Percentiles rank a stretch among this genome's conserved stretches.
Conservation (phyloP, 140 eudicot genomes). For the Anethum foeniculum region DNA sequence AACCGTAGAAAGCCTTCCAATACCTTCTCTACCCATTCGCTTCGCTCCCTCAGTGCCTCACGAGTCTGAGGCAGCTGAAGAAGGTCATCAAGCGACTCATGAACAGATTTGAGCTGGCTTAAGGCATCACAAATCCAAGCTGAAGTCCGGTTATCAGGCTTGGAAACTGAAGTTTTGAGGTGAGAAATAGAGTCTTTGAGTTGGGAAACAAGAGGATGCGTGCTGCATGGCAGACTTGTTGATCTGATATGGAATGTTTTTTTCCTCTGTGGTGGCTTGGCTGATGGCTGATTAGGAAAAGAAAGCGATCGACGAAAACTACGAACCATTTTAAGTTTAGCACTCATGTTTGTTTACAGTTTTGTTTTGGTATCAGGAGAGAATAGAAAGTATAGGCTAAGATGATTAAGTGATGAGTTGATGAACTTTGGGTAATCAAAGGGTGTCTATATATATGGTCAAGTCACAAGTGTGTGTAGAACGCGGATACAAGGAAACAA, state of each 20-base stretch:
- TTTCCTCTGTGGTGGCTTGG: slow-evolving; percentile 12
- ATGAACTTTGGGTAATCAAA: background rate
- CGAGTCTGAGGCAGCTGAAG: slow-evolving; percentile 63
- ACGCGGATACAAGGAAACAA: background rate
- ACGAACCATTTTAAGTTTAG: slow-evolving; percentile 73
- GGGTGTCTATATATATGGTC: background rate
- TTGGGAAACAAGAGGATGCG: slow-evolving; percentile 64
- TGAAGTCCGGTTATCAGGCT: slow-evolving; percentile 26
- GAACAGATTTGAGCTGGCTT: slow-evolving; percentile 35
- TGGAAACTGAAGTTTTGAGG: slow-evolving; percentile 37
- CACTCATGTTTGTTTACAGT: slow-evolving; percentile 30
- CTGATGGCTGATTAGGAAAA: slow-evolving; percentile 11
- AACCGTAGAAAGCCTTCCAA: slow-evolving; percentile 63
- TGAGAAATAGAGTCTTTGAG: slow-evolving; percentile 49
- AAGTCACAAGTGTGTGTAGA: background rate
- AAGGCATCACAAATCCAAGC: slow-evolving; percentile 41
- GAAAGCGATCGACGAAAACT: slow-evolving; percentile 54
- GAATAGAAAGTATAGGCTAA: background rate
- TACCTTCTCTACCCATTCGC: slow-evolving; percentile 58
- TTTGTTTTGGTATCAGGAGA: background rate
- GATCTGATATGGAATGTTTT: slow-evolving; percentile 62
- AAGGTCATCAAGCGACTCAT: slow-evolving; percentile 72
- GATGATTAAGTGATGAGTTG: background rate
- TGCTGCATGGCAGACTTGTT: slow-evolving; percentile 67
- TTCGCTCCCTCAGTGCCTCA: slow-evolving; percentile 41